These are phyloP conservation scores for Aspergillus ruber DNA, from an alignment of 2,329 filamentous ascomycete species.

Conservation along the genomic window DNA sequence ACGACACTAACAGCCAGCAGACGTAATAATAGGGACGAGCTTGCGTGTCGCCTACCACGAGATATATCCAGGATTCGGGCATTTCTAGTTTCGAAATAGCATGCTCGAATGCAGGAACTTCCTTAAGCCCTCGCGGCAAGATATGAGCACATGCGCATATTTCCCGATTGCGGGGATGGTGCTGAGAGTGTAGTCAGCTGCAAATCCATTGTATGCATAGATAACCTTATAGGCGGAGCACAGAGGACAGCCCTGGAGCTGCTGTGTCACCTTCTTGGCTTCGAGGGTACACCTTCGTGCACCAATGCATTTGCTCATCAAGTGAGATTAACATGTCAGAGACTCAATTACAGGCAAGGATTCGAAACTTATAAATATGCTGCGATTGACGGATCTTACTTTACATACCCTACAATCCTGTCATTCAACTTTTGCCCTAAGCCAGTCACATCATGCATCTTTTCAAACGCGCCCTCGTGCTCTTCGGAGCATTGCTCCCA, in stretches of 20 bases:
- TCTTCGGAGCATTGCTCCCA: constrained; percentile 17
- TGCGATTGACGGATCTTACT: background rate
- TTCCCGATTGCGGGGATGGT: too few species aligned
- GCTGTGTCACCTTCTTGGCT: constrained; percentile 20
- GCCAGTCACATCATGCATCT: constrained; percentile 10
- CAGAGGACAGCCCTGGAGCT: constrained; percentile 12
- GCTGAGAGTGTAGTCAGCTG: too few species aligned
- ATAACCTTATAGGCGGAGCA: constrained; percentile 8
- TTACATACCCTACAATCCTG: background rate
- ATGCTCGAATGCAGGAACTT: background rate
- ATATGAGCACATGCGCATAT: background rate
- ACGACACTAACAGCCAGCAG: background rate
- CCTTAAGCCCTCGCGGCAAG: background rate
- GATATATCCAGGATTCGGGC: background rate
- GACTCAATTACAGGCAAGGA: background rate
- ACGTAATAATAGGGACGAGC: background rate
- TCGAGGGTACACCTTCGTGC: constrained; percentile 4
- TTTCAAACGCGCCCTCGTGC: constrained; percentile 15
- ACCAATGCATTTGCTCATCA: constrained; percentile 4
- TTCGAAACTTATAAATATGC: background rate
- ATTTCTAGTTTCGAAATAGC: background rate
- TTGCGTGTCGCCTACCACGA: background rate
- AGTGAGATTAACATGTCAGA: background rate
- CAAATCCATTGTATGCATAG: background rate
- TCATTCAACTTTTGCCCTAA: background rate